Conservation (phyloP, 768 basidiomycete species). For the Termitomyces bulborhizus region DNA sequence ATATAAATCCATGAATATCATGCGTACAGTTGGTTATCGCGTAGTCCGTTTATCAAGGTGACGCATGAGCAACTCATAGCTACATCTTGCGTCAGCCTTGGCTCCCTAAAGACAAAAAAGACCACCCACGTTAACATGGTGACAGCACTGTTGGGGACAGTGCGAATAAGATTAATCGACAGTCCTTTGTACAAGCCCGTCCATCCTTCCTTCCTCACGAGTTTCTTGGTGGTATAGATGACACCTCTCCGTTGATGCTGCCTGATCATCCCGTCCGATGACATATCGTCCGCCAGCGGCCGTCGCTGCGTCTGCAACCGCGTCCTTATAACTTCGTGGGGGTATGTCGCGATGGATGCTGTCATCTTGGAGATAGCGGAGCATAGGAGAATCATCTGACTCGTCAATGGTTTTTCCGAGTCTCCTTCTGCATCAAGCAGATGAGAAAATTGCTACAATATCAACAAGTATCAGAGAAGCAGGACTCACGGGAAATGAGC, state of each 20-base stretch:
- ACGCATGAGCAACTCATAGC: conserved; percentile 52
- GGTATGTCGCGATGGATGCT: conserved; percentile 92
- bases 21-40: conserved; percentile 1
- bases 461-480: not conserved
- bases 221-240: conserved; percentile 62
- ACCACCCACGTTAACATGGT: conserved; percentile 86
- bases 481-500: conserved; percentile 68
- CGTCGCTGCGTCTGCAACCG: conserved; percentile 82
- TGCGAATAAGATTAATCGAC: conserved; percentile 89
- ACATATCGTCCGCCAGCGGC: conserved; percentile 52
- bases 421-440: conserved; percentile 30
- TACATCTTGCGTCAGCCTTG: conserved; percentile 11
- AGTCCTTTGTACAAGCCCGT: conserved; percentile 87
- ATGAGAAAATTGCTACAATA: conserved; percentile 2
- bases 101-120: not conserved
- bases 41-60: conserved; percentile 34
- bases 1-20: not conserved
- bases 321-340: conserved; percentile 99
- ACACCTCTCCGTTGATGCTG: conserved; percentile 56
- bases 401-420: conserved; percentile 44
- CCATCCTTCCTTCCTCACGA: conserved; percentile 83
- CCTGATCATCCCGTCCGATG: conserved; percentile 58
- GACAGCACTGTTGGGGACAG: conserved; percentile 94
- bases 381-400: conserved; percentile 74
- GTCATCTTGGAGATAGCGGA: conserved; percentile 95